A percentile compares a stretch with the other conserved stretches of the same genome.
Evolutionary conservation across 768 basidiomycete genomes (phyloP).

Genomic region (Tubosaeta sp.): DNA sequence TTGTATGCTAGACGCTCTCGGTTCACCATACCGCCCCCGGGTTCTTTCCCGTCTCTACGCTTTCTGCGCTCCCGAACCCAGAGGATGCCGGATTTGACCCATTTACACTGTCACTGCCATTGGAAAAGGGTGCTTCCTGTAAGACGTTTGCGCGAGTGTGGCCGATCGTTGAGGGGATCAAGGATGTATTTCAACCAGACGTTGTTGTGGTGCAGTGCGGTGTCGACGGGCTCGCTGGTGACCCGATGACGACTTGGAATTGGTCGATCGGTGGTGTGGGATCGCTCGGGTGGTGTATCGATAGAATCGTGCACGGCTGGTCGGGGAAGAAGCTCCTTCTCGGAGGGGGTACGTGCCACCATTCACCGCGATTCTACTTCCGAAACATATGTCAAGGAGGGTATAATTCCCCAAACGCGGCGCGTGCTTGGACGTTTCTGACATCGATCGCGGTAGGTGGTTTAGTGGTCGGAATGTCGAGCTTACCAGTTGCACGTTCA

Average conservation of each 20-base stretch:
- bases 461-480: neutral
- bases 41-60: slow-evolving; percentile 72
- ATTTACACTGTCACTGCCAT: slow-evolving; percentile 76
- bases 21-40: slow-evolving; percentile 80
- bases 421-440: slow-evolving; percentile 81
- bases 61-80: slow-evolving; percentile 42
- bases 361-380: neutral
- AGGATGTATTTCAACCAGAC: slow-evolving; percentile 64
- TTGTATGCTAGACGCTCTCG: slow-evolving; percentile 58
- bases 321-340: slow-evolving; percentile 61
- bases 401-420: slow-evolving; percentile 78
- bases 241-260: slow-evolving; percentile 73
- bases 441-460: slow-evolving; percentile 68
- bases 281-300: slow-evolving; percentile 66
- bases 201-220: slow-evolving; percentile 84
- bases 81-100: slow-evolving; percentile 41
- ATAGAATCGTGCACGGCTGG: slow-evolving; percentile 51
- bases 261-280: slow-evolving; percentile 59
- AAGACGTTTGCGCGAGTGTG: slow-evolving; percentile 62
- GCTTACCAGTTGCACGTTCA: slow-evolving; percentile 24
- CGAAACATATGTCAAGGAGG: slow-evolving; percentile 51
- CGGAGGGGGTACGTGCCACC: slow-evolving; percentile 56
- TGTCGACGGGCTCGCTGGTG: slow-evolving; percentile 80
- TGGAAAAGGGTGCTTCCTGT: slow-evolving; percentile 65
- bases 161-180: slow-evolving; percentile 57